Evolutionary conservation across 2,329 filamentous ascomycete species (phyloP).

Genomic region (Pyricularia grisea): DNA sequence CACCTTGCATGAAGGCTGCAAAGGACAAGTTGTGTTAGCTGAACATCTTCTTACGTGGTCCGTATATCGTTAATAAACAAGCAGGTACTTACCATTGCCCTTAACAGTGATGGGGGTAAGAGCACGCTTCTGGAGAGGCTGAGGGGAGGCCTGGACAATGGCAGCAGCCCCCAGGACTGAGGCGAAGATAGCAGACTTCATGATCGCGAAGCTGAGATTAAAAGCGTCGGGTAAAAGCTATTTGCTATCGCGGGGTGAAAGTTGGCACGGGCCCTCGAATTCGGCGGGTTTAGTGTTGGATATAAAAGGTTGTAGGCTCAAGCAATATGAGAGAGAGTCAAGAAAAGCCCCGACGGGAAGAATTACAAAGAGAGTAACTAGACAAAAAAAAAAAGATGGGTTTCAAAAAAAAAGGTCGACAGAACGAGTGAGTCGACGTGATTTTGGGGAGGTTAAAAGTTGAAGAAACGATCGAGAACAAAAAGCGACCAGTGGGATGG

Average conservation of each 20-base stretch:
- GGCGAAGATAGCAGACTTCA: constrained; percentile 39
- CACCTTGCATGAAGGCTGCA: constrained; percentile 44
- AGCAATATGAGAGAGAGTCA: constrained; percentile 3
- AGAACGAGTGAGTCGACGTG: constrained; percentile 4
- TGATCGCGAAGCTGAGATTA: constrained; percentile 19
- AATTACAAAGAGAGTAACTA: constrained; percentile 4
- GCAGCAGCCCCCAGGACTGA: constrained; percentile 36
- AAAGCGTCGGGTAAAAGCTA: neutral
- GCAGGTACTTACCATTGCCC: constrained; percentile 39
- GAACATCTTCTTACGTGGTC: neutral
- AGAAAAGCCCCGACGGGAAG: constrained; percentile 2
- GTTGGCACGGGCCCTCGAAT: neutral
- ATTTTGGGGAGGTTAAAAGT: neutral
- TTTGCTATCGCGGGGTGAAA: neutral
- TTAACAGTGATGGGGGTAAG: constrained; percentile 41
- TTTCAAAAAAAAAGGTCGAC: constrained; percentile 1
- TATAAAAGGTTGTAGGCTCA: constrained; percentile 3
- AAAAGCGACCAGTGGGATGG: constrained; percentile 5
- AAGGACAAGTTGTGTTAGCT: constrained; percentile 10
- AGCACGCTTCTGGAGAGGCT: constrained; percentile 38
- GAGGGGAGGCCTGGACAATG: constrained; percentile 34
- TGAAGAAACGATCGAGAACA: neutral
- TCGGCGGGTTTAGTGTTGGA: neutral
- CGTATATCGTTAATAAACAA: neutral
- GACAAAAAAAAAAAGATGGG: neutral